Evolutionary conservation across 192 early-diverging fungal species (phyloP), one percentile per base, ranked within the genome.

Genomic region (Linderina pennispora): DNA sequence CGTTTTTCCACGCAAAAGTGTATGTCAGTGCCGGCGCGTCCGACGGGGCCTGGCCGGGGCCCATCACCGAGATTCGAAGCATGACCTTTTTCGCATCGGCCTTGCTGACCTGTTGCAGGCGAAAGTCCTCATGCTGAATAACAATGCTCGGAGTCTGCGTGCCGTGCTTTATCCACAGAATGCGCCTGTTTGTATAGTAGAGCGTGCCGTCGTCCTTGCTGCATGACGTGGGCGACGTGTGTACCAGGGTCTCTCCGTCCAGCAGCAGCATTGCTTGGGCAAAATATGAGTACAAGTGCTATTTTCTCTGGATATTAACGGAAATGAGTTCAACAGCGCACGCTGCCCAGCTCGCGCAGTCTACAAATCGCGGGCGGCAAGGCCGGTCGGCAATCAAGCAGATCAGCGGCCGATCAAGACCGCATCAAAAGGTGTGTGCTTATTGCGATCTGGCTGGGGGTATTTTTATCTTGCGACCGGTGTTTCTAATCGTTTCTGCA

Each of bases 101-200:
- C 15, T 63, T 66, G 43, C 55, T 77, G 10, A 81, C 77, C 32
- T 58, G 51, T 32, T 67, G 64, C 16, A 38, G 23, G 32, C 42
- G 37, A 24, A 55, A 51, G 38, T 75, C 55, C 14, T 67, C 62
- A 23, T 75, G 71, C 21, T 60, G 61, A 10, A 78, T 51, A 18
- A 76, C 65, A 13, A 80, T 48, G 1, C 60, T 48, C 2, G 80
- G 74, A 3, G 59, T 51, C 17, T 68, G 39, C 6, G 57, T 58
- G 4, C 62, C 78, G 4, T 61, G 42, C 37, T 58, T 60, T 34
- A 75, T 78, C 80, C 80, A 84, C 3, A 58, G 64, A 17, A 79
- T 47, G 10, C 80, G 75, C 37, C 65, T 72, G 58, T 71, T 76
- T 23, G 75, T 79, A 40, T 74, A 53, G 40, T 71, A 71, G 25